Evolutionary conservation across 441 rosid species (phyloP).

Genomic region (Erodium moschatum): DNA sequence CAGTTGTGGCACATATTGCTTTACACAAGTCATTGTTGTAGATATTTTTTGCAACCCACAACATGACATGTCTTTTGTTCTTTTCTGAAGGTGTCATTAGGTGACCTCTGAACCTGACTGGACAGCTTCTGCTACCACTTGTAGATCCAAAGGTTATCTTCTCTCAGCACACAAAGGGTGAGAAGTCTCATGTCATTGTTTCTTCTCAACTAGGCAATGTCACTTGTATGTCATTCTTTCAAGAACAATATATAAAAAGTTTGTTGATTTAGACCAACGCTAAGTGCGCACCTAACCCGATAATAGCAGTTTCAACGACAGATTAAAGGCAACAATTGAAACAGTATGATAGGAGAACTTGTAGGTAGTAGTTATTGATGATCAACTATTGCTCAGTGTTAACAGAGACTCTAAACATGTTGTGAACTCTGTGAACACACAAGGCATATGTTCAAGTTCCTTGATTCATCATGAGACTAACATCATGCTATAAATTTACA

Average conservation of each 20-base stretch:
- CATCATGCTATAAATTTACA: conserved; percentile 20
- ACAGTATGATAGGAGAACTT: conserved; percentile 15
- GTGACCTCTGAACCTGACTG: background rate
- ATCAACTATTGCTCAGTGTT: conserved; percentile 9
- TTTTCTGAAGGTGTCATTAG: background rate
- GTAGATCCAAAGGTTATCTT: no score
- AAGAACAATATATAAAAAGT: background rate
- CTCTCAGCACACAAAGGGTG: background rate
- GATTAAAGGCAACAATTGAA: background rate
- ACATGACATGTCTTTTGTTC: background rate
- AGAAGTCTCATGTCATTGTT: conserved; percentile 5
- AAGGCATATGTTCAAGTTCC: conserved; percentile 16
- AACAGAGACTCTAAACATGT: conserved; percentile 23
- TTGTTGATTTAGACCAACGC: background rate
- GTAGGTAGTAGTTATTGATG: conserved; percentile 1
- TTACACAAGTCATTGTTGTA: background rate
- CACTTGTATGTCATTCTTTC: conserved; percentile 18
- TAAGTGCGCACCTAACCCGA: no score
- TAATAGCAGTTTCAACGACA: no score
- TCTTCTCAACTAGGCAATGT: conserved; percentile 9
- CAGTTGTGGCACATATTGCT: background rate
- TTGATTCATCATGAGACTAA: conserved; percentile 13
- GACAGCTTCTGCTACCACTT: no score
- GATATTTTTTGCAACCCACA: background rate
- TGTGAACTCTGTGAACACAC: conserved; percentile 20